phyloP scores from a whole-genome alignment of 176 grass and related monocot species.

The Triticum aestivum region IWGSC_CS_RefSeq_v2.1 NC_057794.1:13534829-13535328 shows the following conservation, averaged over 20 bases:
- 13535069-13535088: not conserved
- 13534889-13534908: not conserved
- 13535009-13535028: not conserved
- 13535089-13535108: constrained; percentile 84
- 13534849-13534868: no score
- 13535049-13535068: no score
- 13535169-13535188: constrained; percentile 51
- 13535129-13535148: constrained; percentile 94
- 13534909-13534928: not conserved
- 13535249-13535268: not conserved
- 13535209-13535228: constrained; percentile 85
- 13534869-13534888: no score
- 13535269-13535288: not conserved
- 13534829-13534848: no score
- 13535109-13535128: constrained; percentile 97
- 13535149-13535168: constrained; percentile 72
- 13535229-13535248: constrained; percentile 38
- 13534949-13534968: not conserved
- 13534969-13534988: no score
- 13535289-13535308: not conserved
- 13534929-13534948: not conserved
- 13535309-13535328: not conserved
- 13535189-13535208: constrained; percentile 94
- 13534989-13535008: no score
- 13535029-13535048: not conserved